These are phyloP conservation scores for Ammopiptanthus mongolicus DNA, from an alignment of 306 rosid species.

Conservation along the genomic window DNA sequence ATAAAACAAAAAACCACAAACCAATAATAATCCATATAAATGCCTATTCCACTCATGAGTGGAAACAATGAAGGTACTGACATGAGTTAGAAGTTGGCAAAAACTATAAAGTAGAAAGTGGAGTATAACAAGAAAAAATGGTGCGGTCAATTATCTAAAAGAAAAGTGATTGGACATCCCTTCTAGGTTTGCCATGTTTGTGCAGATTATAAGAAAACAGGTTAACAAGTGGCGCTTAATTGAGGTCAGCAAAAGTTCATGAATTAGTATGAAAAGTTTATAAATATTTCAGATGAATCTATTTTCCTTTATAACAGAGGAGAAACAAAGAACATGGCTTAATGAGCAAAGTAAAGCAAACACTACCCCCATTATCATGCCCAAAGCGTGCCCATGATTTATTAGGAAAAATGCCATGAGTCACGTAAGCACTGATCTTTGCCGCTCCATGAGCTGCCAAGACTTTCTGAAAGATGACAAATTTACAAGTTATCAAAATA, in stretches of 20 bases:
- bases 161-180: neutral
- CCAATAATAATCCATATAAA: neutral
- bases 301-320: slow-evolving; percentile 13
- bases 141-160: neutral
- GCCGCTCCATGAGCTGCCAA: slow-evolving; percentile 87
- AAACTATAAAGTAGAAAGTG: neutral
- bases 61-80: neutral
- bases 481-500: neutral
- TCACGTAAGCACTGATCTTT: slow-evolving; percentile 92
- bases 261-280: neutral
- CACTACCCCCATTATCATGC: slow-evolving; percentile 70
- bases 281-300: neutral
- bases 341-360: slow-evolving; percentile 18
- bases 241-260: neutral
- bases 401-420: slow-evolving; percentile 94
- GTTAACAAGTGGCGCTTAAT: neutral
- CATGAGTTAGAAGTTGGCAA: neutral
- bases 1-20: neutral
- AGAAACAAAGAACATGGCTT: neutral
- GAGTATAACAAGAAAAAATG: neutral
- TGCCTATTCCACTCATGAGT: neutral
- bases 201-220: neutral
- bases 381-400: slow-evolving; percentile 86
- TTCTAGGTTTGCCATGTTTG: neutral
- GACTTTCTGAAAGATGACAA: slow-evolving; percentile 62